Percentiles rank a stretch among this genome's conserved stretches.
These are phyloP conservation scores for Dactylellina drechsleri DNA, from an alignment of 2,329 filamentous ascomycete species.

Conservation along the genomic window DNA sequence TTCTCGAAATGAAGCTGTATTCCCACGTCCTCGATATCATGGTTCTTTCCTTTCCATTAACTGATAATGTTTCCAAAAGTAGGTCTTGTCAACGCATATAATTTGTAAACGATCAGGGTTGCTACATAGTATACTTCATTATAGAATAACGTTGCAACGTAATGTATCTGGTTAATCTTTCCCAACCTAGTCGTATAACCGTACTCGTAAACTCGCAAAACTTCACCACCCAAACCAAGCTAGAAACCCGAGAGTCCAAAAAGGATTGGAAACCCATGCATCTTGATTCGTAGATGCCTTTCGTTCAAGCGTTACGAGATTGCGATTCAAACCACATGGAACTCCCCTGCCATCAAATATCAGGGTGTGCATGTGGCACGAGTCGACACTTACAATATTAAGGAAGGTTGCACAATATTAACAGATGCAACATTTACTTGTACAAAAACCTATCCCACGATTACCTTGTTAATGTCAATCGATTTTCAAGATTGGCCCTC, in stretches of 20 bases:
- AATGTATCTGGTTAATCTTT: conserved; percentile 1
- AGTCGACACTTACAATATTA: neutral
- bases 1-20: conserved; percentile 31
- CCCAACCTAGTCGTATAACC: neutral
- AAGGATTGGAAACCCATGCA: neutral
- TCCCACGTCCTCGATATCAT: conserved; percentile 17
- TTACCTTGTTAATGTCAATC: no score
- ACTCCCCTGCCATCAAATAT: neutral
- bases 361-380: neutral
- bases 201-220: no score
- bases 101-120: no score
- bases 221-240: no score
- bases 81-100: neutral
- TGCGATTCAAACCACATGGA: neutral
- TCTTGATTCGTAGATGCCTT: no score
- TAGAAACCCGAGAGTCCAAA: no score
- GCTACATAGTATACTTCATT: neutral
- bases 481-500: no score
- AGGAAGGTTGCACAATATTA: neutral
- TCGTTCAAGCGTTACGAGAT: no score
- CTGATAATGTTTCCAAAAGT: neutral
- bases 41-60: neutral
- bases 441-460: neutral
- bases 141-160: conserved; percentile 24
- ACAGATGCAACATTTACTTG: neutral